Percentiles rank a stretch among this genome's conserved stretches.
phyloP scores from a whole-genome alignment of 1,284 basidiomycete genomes.

The Tilletia caries region DNA sequence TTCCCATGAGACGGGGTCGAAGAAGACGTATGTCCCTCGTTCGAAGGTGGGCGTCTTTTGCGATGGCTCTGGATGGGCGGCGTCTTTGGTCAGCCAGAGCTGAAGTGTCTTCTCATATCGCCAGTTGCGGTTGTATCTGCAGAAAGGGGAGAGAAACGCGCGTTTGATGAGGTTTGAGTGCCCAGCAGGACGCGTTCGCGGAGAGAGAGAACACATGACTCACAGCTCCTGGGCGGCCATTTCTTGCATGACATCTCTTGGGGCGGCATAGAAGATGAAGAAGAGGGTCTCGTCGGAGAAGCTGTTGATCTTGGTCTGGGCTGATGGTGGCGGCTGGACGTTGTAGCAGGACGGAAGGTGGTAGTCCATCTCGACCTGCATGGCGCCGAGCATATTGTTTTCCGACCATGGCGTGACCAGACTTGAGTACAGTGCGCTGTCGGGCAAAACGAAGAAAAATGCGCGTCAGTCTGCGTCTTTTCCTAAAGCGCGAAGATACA shows the following conservation, averaged over 20 bases:
- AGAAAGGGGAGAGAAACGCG: neutral
- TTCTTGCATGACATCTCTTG: slow-evolving; percentile 88
- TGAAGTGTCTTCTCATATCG: slow-evolving; percentile 92
- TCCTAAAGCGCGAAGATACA: neutral
- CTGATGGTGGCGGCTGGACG: slow-evolving; percentile 83
- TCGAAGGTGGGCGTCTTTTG: slow-evolving; percentile 86
- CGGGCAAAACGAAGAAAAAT: neutral
- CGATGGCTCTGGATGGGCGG: slow-evolving; percentile 68
- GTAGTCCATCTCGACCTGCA: slow-evolving; percentile 77
- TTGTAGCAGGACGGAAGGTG: slow-evolving; percentile 89
- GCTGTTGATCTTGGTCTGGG: slow-evolving; percentile 77
- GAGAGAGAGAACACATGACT: slow-evolving; percentile 54
- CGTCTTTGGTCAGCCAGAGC: slow-evolving; percentile 93
- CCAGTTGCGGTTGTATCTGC: slow-evolving; percentile 92
- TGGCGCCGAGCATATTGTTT: slow-evolving; percentile 73
- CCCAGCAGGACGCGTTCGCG: neutral
- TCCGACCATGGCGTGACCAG: slow-evolving; percentile 98
- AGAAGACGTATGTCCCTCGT: slow-evolving; percentile 83
- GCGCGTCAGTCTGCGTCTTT: too few relatives aligned
- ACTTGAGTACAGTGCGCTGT: slow-evolving; percentile 73
- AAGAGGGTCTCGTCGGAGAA: slow-evolving; percentile 97
- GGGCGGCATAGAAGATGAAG: slow-evolving; percentile 96
- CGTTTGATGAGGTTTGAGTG: too few relatives aligned
- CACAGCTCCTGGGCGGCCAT: slow-evolving; percentile 91
- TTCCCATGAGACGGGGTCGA: slow-evolving; percentile 84